Base-by-base conservation (phyloP, 805 yeast species). In the Komagataella populi region DNA sequence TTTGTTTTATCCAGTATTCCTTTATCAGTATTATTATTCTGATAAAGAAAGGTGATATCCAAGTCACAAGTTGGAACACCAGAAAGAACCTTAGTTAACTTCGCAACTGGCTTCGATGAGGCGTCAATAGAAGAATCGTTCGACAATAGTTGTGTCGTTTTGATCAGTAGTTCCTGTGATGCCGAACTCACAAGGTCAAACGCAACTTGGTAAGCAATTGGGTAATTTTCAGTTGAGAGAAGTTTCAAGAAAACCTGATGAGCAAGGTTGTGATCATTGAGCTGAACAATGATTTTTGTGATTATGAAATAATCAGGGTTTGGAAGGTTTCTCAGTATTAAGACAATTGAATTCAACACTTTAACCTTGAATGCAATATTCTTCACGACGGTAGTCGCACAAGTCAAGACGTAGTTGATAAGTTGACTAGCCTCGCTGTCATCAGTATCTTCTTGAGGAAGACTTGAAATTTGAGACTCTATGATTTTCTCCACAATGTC, bases 21-120 rank as follows among this genome's bases (percentile, higher is more conserved):
- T 52, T 82, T 72, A 65, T 93, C 98, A 43, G 96, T 84, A 67
- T 87, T 86, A 70, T 87, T 87, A 69, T 91, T 85, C 62, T 85
- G 81, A 67, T 81, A 79, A 58, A 93, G 71, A 64, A 93, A 93
- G 1, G 98, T 89, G 56, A 87, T 82, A 62, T 87, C 89, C 63
- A 81, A 80, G 68, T 93, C 98, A 69, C 96, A 87, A 16, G 97
- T 84, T 57, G 97, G 97, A 46, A 89, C 80, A 52, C 99, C 99
- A 6, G 90, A 78, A 51, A 93, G 75, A 52, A 93, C 86, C 56
- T 77, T 77, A 51, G 83, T 74, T 48, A 89, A 67, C 57, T 79
- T 80, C 23, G 63, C 55, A 49, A 63, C 57, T 47, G 69, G 70
- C 7, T 57, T 57, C 45, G 62, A 57, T 14, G 52, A 20, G 23